phyloP scores from a whole-genome alignment of 768 basidiomycete species.

The Podaxis sp. region DNA sequence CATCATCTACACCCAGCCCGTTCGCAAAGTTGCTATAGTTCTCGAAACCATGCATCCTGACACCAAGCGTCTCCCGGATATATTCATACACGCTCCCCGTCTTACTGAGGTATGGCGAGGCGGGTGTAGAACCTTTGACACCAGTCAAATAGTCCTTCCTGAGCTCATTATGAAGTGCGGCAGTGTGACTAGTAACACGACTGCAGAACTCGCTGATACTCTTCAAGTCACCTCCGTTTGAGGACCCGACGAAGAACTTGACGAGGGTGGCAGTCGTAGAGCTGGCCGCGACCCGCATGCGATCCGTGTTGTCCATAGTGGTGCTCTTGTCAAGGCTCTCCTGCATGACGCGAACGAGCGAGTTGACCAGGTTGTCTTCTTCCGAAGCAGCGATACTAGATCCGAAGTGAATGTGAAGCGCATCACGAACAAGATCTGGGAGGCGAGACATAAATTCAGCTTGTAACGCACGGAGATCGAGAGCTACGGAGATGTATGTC shows the following conservation, averaged over 20 bases:
- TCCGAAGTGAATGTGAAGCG: slow-evolving; percentile 27
- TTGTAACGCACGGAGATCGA: slow-evolving; percentile 77
- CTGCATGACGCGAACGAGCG: slow-evolving; percentile 38
- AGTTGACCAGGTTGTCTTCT: slow-evolving; percentile 25
- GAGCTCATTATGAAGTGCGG: slow-evolving; percentile 41
- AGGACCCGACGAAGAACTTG: slow-evolving; percentile 33
- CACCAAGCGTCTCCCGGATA: slow-evolving; percentile 56
- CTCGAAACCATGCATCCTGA: slow-evolving; percentile 75
- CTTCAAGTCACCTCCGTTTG: slow-evolving; percentile 16
- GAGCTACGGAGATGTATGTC: slow-evolving; percentile 32
- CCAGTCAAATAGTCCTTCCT: slow-evolving; percentile 54
- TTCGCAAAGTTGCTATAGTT: slow-evolving; percentile 46
- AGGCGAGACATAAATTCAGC: slow-evolving; percentile 50
- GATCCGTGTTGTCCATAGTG: slow-evolving; percentile 63
- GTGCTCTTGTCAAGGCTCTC: slow-evolving; percentile 62
- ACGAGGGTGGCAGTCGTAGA: slow-evolving; percentile 48
- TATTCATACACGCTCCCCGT: slow-evolving; percentile 68
- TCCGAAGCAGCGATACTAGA: slow-evolving; percentile 21
- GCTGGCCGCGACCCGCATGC: slow-evolving; percentile 62
- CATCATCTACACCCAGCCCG: slow-evolving; percentile 44
- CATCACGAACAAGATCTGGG: slow-evolving; percentile 41
- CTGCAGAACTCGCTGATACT: slow-evolving; percentile 48
- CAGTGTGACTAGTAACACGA: slow-evolving; percentile 41
- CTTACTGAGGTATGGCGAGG: slow-evolving; percentile 55
- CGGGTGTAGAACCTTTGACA: slow-evolving; percentile 57